phyloP scores from a whole-genome alignment of 2,329 filamentous ascomycete genomes.

The Fusarium sp. region DNA sequence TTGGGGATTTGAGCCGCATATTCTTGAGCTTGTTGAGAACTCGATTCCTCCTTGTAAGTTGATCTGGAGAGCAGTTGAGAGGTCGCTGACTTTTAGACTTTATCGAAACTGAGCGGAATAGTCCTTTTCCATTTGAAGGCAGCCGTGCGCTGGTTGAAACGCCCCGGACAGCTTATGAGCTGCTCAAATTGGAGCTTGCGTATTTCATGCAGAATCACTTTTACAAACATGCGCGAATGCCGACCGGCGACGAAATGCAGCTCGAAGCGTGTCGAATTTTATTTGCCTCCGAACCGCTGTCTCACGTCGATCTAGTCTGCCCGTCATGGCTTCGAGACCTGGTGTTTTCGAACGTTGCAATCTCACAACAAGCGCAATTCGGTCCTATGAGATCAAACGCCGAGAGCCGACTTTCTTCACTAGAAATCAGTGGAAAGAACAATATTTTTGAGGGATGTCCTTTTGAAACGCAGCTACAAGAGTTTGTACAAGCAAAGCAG shows the following conservation, averaged over 20 bases:
- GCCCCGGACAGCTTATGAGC: conserved; percentile 33
- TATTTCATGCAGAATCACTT: conserved; percentile 42
- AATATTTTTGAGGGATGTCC: conserved; percentile 45
- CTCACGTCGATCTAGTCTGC: not conserved
- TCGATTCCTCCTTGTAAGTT: conserved; percentile 54
- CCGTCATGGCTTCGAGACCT: conserved; percentile 38
- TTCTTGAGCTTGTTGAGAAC: conserved; percentile 53
- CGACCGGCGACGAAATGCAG: conserved; percentile 33
- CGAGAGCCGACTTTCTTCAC: conserved; percentile 36
- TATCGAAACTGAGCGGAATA: conserved; percentile 37
- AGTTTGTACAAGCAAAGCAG: conserved; percentile 28
- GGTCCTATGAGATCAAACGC: conserved; percentile 38
- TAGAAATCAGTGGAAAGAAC: conserved; percentile 45
- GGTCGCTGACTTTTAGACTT: not conserved
- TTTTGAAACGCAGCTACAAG: conserved; percentile 40
- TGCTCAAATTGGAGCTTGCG: conserved; percentile 34
- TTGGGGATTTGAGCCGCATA: conserved; percentile 54
- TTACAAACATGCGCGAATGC: conserved; percentile 28
- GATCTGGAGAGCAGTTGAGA: too few species aligned
- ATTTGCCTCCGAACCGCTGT: conserved; percentile 17
- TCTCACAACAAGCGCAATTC: conserved; percentile 39
- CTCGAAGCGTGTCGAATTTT: conserved; percentile 36
- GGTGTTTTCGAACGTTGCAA: conserved; percentile 16
- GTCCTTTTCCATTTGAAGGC: conserved; percentile 34
- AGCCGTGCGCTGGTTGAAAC: conserved; percentile 34